These are phyloP conservation scores for Hyaloperonospora brassicae DNA, from an alignment of 352 stramenopile genomes.

Conservation along the genomic window DNA sequence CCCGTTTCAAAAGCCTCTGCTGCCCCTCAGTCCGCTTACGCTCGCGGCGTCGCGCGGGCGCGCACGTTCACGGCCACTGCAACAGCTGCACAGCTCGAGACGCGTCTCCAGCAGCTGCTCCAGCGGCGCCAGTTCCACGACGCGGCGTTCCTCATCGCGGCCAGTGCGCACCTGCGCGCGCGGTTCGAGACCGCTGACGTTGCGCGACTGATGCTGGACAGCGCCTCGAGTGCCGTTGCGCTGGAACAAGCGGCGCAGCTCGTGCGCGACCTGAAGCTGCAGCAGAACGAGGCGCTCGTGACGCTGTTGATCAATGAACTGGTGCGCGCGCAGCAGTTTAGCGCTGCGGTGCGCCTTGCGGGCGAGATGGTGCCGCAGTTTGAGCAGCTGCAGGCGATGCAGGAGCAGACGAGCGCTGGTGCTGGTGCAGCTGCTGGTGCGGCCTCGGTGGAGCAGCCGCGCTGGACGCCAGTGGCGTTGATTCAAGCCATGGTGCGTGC, in stretches of 20 bases:
- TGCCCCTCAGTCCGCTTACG: constrained; percentile 14
- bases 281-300: constrained; percentile 64
- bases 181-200: constrained; percentile 80
- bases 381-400: constrained; percentile 26
- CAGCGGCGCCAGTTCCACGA: constrained; percentile 39
- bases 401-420: too few species aligned
- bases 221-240: constrained; percentile 28
- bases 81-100: constrained; percentile 41
- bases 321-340: constrained; percentile 55
- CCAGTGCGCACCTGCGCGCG: constrained; percentile 30
- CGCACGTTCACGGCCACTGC: constrained; percentile 24
- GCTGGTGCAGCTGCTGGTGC: constrained; percentile 3
- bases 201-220: constrained; percentile 63
- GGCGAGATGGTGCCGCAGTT: constrained; percentile 79
- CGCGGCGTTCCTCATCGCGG: constrained; percentile 62
- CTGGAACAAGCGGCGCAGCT: constrained; percentile 58
- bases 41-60: constrained; percentile 32
- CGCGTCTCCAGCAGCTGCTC: constrained; percentile 48
- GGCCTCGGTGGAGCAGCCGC: constrained; percentile 18
- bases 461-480: constrained; percentile 71
- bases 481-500: constrained; percentile 81
- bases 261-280: constrained; percentile 67
- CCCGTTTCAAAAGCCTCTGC: constrained; percentile 8
- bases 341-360: constrained; percentile 58
- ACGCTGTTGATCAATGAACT: constrained; percentile 79